Evolutionary conservation across 2,329 filamentous ascomycete genomes (phyloP).

Genomic region (Westerdykella aurantiaca): DNA sequence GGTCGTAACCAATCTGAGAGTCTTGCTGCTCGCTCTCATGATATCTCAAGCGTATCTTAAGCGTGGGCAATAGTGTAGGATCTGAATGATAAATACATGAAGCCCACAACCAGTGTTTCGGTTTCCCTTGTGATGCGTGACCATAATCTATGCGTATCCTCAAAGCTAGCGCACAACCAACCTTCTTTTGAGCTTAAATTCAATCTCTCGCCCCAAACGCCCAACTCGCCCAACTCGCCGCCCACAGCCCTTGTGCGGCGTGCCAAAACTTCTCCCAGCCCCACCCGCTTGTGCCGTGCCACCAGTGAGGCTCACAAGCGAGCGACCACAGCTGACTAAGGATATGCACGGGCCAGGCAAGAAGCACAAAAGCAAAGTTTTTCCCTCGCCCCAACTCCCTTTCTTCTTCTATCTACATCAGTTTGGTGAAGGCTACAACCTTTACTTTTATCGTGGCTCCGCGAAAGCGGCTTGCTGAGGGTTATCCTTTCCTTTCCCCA

Average conservation of each 20-base stretch:
- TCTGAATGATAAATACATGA: slow-evolving; percentile 24
- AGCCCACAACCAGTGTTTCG: slow-evolving; percentile 10
- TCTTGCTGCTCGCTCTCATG: neutral
- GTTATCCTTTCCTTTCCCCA: slow-evolving; percentile 27
- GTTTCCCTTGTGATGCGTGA: too few species aligned
- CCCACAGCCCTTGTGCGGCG: too few species aligned
- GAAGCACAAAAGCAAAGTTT: slow-evolving; percentile 16
- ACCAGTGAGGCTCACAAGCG: too few species aligned
- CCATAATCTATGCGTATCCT: too few species aligned
- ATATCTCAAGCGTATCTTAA: neutral
- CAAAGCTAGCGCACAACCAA: too few species aligned
- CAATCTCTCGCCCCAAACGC: too few species aligned
- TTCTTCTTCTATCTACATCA: slow-evolving; percentile 30
- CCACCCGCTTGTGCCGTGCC: too few species aligned
- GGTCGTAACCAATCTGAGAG: neutral
- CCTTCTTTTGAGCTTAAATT: too few species aligned
- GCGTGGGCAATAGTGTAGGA: slow-evolving; percentile 28
- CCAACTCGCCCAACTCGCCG: too few species aligned
- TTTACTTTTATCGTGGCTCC: slow-evolving; percentile 37
- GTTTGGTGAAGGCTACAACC: slow-evolving; percentile 29
- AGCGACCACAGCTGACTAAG: too few species aligned
- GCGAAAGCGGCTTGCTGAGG: slow-evolving; percentile 40
- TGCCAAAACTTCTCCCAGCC: too few species aligned
- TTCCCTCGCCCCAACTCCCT: slow-evolving; percentile 16
- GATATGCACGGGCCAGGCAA: slow-evolving; percentile 6